A percentile compares a stretch with the other conserved stretches of the same genome.
Evolutionary conservation across 1,284 basidiomycete species (phyloP).

Genomic region (Cutaneotrichosporon curvatum): DNA sequence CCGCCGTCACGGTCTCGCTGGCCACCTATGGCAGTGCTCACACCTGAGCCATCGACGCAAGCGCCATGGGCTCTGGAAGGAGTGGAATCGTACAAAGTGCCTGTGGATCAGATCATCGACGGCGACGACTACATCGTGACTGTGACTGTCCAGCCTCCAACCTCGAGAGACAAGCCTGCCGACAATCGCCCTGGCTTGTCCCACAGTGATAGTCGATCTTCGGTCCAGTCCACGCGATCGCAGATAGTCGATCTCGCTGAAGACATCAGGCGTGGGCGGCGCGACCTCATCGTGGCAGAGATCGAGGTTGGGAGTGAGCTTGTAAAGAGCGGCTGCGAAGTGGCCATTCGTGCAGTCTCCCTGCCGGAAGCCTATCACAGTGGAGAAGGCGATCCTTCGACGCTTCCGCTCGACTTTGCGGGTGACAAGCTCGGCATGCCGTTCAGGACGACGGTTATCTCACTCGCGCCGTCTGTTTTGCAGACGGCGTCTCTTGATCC

Average conservation of each 20-base stretch:
- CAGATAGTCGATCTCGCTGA: constrained; percentile 37
- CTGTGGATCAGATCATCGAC: constrained; percentile 32
- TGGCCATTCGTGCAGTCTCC: constrained; percentile 30
- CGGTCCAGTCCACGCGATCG: constrained; percentile 27
- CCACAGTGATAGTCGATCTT: constrained; percentile 29
- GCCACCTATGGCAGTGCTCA: constrained; percentile 49
- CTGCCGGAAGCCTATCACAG: constrained; percentile 29
- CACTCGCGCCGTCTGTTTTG: constrained; percentile 67
- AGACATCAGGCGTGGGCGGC: constrained; percentile 33
- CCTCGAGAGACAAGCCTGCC: constrained; percentile 1
- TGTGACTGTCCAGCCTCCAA: constrained; percentile 32
- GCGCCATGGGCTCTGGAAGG: constrained; percentile 36
- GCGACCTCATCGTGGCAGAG: constrained; percentile 34
- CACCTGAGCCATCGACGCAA: constrained; percentile 24
- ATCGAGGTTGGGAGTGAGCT: constrained; percentile 31
- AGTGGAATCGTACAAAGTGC: constrained; percentile 24
- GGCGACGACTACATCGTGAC: constrained; percentile 27
- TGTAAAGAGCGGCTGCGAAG: constrained; percentile 33
- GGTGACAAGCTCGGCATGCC: constrained; percentile 30
- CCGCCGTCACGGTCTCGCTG: constrained; percentile 61
- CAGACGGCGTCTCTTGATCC: constrained; percentile 56
- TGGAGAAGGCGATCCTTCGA: constrained; percentile 3
- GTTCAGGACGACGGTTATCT: constrained; percentile 45
- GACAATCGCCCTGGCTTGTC: constrained; percentile 21
- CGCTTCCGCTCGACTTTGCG: constrained; percentile 27